Percentiles rank a stretch among this genome's conserved stretches.
phyloP scores from a whole-genome alignment of 495 filamentous ascomycete genomes.

The Podospora fimiseda region DNA sequence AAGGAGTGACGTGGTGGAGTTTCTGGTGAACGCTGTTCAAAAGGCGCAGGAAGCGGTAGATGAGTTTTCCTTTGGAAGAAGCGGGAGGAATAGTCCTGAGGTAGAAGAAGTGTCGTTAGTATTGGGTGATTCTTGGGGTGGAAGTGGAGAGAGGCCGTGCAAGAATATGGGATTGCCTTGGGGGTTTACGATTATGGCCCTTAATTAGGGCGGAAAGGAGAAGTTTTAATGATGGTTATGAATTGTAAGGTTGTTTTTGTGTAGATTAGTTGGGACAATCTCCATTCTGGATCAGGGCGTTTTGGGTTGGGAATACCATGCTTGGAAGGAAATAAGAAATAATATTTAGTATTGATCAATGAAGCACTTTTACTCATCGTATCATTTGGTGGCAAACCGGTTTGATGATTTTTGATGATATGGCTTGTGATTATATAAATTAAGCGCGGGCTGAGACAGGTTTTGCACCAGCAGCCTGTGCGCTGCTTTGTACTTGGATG shows the following conservation, averaged over 20 bases:
- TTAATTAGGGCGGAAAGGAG: conserved; percentile 19
- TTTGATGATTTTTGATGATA: conserved; percentile 5
- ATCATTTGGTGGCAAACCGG: no score
- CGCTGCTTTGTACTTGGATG: conserved; percentile 38
- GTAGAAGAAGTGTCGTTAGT: background rate
- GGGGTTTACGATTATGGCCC: conserved; percentile 33
- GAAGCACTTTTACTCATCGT: background rate
- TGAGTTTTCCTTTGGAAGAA: conserved; percentile 1
- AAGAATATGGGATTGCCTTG: conserved; percentile 31
- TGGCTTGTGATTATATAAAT: background rate
- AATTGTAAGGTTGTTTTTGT: no score
- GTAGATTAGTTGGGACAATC: conserved; percentile 13
- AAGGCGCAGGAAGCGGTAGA: conserved; percentile 7
- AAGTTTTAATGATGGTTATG: background rate
- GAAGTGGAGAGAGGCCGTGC: conserved; percentile 19
- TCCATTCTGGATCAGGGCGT: conserved; percentile 14
- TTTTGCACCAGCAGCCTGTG: conserved; percentile 29
- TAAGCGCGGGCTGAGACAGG: conserved; percentile 14
- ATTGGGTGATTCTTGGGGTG: conserved; percentile 21
- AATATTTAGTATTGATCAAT: conserved; percentile 10
- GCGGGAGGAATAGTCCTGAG: conserved; percentile 6
- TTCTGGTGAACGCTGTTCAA: conserved; percentile 16
- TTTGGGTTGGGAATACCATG: conserved; percentile 22
- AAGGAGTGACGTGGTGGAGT: conserved; percentile 15
- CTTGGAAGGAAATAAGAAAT: conserved; percentile 16